phyloP scores from a whole-genome alignment of 1,284 basidiomycete genomes.

The Lignosus rhinocerotis region DNA sequence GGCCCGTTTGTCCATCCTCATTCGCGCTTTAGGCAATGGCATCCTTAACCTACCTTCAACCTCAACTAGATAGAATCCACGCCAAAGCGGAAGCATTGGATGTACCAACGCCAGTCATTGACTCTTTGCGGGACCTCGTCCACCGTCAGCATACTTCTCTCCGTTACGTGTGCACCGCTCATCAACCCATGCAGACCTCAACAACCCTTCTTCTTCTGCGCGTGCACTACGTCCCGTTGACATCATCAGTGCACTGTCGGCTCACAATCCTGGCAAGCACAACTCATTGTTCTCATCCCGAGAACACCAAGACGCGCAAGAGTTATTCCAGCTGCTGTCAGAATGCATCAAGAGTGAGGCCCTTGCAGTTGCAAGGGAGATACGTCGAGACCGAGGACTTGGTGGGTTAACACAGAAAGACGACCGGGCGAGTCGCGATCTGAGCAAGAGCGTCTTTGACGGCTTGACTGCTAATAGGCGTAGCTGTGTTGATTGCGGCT shows the following conservation, averaged over 20 bases:
- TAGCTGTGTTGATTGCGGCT: constrained; percentile 81
- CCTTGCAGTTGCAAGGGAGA: constrained; percentile 62
- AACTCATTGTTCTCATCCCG: constrained; percentile 77
- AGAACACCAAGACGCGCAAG: constrained; percentile 95
- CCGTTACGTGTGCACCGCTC: constrained; percentile 20
- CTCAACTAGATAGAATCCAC: constrained; percentile 73
- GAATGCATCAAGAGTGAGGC: constrained; percentile 86
- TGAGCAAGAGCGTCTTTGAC: constrained; percentile 72
- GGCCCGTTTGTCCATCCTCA: not conserved
- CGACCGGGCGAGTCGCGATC: constrained; percentile 40
- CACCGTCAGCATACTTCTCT: constrained; percentile 46
- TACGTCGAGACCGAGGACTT: constrained; percentile 65
- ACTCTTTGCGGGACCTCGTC: constrained; percentile 71
- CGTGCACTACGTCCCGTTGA: constrained; percentile 68
- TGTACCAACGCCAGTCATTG: constrained; percentile 81
- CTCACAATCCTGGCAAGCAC: constrained; percentile 53
- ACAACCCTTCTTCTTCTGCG: constrained; percentile 61
- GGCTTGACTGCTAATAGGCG: constrained; percentile 82
- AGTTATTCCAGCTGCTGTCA: constrained; percentile 89
- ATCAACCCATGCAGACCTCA: constrained; percentile 53
- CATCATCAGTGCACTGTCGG: constrained; percentile 70
- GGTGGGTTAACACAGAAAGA: constrained; percentile 43
- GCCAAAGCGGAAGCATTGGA: constrained; percentile 73
- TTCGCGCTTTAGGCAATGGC: constrained; percentile 66
- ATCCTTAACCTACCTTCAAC: constrained; percentile 76